Conservation (phyloP, 495 filamentous ascomycete genomes). For the Evernia prunastri region DNA sequence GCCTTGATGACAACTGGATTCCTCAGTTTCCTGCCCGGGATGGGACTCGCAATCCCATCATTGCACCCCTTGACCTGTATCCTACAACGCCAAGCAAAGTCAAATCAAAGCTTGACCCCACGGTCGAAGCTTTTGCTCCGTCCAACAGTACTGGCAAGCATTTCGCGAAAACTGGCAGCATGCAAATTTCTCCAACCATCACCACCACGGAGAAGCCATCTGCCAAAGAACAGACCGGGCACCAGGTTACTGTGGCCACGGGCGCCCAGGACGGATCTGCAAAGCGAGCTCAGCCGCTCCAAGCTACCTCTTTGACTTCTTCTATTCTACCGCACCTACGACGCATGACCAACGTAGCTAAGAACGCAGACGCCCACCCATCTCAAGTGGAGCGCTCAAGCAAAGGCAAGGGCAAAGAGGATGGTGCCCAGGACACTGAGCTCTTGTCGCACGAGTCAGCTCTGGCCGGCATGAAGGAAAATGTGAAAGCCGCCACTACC, state of each 20-base stretch:
- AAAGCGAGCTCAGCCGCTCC: not conserved
- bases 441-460: not conserved
- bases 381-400: not conserved
- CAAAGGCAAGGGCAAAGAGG: not conserved
- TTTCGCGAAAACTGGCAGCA: not conserved
- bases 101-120: not conserved
- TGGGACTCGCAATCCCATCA: not conserved
- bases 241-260: not conserved
- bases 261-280: not conserved
- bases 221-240: not conserved
- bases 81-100: not conserved
- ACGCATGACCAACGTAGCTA: not conserved
- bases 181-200: constrained; percentile 1
- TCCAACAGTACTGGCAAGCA: not conserved
- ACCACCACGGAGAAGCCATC: not conserved
- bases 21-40: not conserved
- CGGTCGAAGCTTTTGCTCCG: not conserved
- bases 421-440: not conserved
- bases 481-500: not conserved
- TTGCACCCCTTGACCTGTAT: not conserved
- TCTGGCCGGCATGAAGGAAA: not conserved
- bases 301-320: not conserved
- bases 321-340: not conserved
- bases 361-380: not conserved
- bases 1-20: not conserved